Conservation (phyloP, 495 filamentous ascomycete genomes). For the Astrothelium subdiscretum region DNA sequence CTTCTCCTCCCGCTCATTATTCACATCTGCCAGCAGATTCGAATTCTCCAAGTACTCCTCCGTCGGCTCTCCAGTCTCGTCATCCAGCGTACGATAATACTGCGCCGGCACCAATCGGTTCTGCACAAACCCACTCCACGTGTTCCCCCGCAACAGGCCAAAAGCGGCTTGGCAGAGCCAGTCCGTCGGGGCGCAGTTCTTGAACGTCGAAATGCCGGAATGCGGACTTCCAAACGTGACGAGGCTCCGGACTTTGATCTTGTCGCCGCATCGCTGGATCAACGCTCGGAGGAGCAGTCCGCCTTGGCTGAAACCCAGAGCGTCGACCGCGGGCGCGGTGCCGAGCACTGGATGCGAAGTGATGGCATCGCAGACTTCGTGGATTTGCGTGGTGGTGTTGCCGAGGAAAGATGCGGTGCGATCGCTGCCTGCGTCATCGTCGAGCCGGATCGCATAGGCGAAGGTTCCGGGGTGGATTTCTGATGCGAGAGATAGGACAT, state of each 20-base stretch:
- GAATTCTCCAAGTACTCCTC: slow-evolving; percentile 68
- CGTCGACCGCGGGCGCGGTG: slow-evolving; percentile 72
- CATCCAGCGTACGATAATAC: slow-evolving; percentile 56
- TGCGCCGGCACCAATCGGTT: slow-evolving; percentile 77
- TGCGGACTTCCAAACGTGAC: slow-evolving; percentile 91
- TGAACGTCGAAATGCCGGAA: slow-evolving; percentile 81
- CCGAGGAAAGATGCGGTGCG: slow-evolving; percentile 80
- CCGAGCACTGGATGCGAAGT: slow-evolving; percentile 65
- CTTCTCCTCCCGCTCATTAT: slow-evolving; percentile 75
- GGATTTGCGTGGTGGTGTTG: slow-evolving; percentile 72
- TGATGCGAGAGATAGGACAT: slow-evolving; percentile 56
- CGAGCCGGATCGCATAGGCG: slow-evolving; percentile 70
- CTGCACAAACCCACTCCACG: slow-evolving; percentile 70
- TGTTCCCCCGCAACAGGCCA: slow-evolving; percentile 56
- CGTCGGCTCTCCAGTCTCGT: slow-evolving; percentile 36
- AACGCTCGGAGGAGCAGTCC: slow-evolving; percentile 93
- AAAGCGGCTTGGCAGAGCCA: slow-evolving; percentile 71
- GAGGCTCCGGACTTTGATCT: slow-evolving; percentile 64
- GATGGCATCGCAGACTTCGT: slow-evolving; percentile 68
- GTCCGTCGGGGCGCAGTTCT: slow-evolving; percentile 50
- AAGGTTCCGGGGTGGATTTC: slow-evolving; percentile 68
- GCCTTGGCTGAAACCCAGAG: slow-evolving; percentile 88
- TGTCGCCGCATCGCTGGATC: slow-evolving; percentile 73
- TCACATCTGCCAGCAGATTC: slow-evolving; percentile 96
- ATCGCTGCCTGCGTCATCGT: slow-evolving; percentile 52